These are phyloP conservation scores for Zymoseptoria tritici DNA, from an alignment of 2,329 filamentous ascomycete genomes.

Conservation along the genomic window DNA sequence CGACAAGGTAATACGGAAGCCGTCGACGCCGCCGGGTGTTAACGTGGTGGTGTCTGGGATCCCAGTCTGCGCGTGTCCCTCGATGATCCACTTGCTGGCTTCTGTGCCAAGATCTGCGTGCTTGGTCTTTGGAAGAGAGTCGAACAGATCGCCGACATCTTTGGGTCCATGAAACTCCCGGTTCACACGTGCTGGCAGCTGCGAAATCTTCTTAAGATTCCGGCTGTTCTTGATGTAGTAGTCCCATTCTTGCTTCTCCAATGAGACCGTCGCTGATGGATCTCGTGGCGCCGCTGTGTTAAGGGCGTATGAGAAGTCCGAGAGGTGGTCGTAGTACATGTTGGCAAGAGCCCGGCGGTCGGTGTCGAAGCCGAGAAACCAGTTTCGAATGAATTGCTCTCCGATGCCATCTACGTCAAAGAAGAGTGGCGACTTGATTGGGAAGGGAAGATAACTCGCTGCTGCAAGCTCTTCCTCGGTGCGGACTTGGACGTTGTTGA, in stretches of 20 bases:
- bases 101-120: slow-evolving; percentile 65
- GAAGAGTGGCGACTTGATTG: slow-evolving; percentile 58
- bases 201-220: slow-evolving; percentile 65
- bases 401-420: slow-evolving; percentile 66
- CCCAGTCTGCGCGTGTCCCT: slow-evolving; percentile 67
- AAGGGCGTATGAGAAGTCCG: slow-evolving; percentile 67
- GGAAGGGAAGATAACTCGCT: slow-evolving; percentile 52
- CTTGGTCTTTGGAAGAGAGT: slow-evolving; percentile 60
- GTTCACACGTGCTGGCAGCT: slow-evolving; percentile 53
- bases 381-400: slow-evolving; percentile 67
- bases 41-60: slow-evolving; percentile 62
- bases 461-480: slow-evolving; percentile 62
- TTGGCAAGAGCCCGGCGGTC: slow-evolving; percentile 57
- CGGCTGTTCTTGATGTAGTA: slow-evolving; percentile 70
- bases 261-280: slow-evolving; percentile 28
- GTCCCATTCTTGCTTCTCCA: slow-evolving; percentile 55
- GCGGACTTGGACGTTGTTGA: slow-evolving; percentile 69
- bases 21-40: slow-evolving; percentile 61
- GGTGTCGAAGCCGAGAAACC: slow-evolving; percentile 66
- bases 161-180: slow-evolving; percentile 59
- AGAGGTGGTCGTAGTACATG: slow-evolving; percentile 67
- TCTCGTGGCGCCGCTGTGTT: slow-evolving; percentile 55
- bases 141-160: slow-evolving; percentile 62
- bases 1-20: slow-evolving; percentile 70
- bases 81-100: slow-evolving; percentile 69